Conservation (phyloP, 2,329 filamentous ascomycete species). For the Xylaria hypoxylon region DNA sequence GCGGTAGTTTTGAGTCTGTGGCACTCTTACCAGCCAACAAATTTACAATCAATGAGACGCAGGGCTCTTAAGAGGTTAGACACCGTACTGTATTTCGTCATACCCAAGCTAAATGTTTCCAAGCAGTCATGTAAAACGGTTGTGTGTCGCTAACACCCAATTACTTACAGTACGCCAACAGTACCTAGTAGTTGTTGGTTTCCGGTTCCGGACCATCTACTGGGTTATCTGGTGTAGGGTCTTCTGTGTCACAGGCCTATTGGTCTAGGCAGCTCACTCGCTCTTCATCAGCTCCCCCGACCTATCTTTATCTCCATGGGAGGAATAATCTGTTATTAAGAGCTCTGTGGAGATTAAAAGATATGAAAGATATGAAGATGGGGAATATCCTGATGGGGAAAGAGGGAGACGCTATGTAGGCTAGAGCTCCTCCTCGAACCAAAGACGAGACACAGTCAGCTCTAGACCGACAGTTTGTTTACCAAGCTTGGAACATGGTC, state of each 20-base stretch:
- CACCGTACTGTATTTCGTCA: conserved; percentile 19
- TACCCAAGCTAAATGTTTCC: conserved; percentile 16
- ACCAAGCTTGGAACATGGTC: conserved; percentile 33
- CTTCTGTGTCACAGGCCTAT: conserved; percentile 36
- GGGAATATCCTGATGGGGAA: conserved; percentile 31
- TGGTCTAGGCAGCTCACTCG: conserved; percentile 22
- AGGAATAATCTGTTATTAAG: conserved; percentile 8
- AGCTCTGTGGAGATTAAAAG: conserved; percentile 16
- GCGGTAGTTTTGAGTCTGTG: conserved; percentile 19
- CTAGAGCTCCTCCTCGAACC: conserved; percentile 16
- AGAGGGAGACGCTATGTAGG: conserved; percentile 7
- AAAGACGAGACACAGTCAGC: conserved; percentile 37
- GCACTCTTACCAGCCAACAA: conserved; percentile 19
- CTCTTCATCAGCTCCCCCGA: conserved; percentile 10
- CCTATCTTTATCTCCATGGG: conserved; percentile 5
- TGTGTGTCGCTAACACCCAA: conserved; percentile 19
- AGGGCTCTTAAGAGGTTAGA: conserved; percentile 9
- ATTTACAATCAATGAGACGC: conserved; percentile 17
- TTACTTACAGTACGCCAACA: conserved; percentile 10
- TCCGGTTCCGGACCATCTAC: conserved; percentile 28
- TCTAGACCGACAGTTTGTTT: conserved; percentile 36
- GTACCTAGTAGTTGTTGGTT: conserved; percentile 20
- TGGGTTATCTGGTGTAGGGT: conserved; percentile 15
- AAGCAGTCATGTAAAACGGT: conserved; percentile 24
- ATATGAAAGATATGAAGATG: conserved; percentile 27